These are phyloP conservation scores for Gautieria morchelliformis DNA, from an alignment of 768 basidiomycete species.

Conservation along the genomic window DNA sequence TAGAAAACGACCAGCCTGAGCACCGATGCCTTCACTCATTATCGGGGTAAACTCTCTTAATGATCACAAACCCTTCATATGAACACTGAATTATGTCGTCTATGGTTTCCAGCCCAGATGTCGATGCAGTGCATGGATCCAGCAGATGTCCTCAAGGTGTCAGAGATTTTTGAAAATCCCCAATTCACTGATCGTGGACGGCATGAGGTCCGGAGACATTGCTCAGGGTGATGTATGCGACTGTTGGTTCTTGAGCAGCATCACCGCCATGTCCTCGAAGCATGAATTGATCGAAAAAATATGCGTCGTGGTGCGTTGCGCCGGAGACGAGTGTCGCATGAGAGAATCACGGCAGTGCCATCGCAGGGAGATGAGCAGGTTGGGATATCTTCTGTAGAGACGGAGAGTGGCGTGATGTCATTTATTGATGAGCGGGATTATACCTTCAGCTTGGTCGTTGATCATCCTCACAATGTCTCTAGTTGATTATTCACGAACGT, in stretches of 20 bases:
- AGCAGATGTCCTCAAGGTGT: conserved; percentile 36
- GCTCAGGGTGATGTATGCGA: conserved; percentile 38
- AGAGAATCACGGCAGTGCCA: no score
- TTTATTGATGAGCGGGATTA: no score
- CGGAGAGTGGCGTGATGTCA: no score
- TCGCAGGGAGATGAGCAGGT: no score
- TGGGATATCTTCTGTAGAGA: no score
- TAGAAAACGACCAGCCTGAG: conserved; percentile 34
- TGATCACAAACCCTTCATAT: conserved; percentile 9
- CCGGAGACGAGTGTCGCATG: no score
- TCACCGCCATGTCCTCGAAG: conserved; percentile 43
- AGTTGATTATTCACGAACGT: no score
- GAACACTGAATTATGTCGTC: neutral
- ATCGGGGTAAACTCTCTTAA: no score
- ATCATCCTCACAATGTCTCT: no score
- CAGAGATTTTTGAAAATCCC: conserved; percentile 44
- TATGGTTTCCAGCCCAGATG: neutral
- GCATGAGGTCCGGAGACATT: conserved; percentile 33
- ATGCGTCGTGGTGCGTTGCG: no score
- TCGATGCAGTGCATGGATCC: conserved; percentile 17
- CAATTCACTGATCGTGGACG: conserved; percentile 38
- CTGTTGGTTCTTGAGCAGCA: conserved; percentile 45
- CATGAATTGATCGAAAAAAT: no score
- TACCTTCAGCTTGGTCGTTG: no score
- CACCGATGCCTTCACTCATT: conserved; percentile 32